phyloP scores from a whole-genome alignment of 164 flowering plant species.

The Dillenia turbinata region DNA sequence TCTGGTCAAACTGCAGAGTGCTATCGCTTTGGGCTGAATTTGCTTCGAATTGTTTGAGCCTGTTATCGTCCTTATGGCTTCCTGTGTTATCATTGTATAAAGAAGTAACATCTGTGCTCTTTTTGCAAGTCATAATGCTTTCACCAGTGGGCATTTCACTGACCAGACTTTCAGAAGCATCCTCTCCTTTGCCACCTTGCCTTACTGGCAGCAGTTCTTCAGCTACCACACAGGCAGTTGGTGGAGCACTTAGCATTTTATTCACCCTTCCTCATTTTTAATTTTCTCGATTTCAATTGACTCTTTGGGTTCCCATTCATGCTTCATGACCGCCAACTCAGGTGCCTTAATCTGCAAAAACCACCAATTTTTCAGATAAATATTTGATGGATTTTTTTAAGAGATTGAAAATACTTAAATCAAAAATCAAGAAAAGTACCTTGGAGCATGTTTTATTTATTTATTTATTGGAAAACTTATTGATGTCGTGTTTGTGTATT shows the following conservation, averaged over 20 bases:
- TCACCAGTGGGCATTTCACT: slow-evolving; percentile 11
- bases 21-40: background rate
- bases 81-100: slow-evolving; percentile 10
- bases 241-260: slow-evolving; percentile 5
- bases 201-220: slow-evolving; percentile 15
- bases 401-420: no score
- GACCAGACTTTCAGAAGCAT: slow-evolving; percentile 3
- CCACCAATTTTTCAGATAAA: background rate
- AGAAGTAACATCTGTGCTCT: slow-evolving; percentile 3
- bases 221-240: background rate
- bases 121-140: slow-evolving; percentile 4
- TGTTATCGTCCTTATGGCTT: slow-evolving; percentile 13
- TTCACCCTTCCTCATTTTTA: slow-evolving; percentile 7
- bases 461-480: no score
- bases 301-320: slow-evolving; percentile 6
- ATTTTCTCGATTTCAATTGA: slow-evolving; percentile 2
- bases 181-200: slow-evolving; percentile 7
- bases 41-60: slow-evolving; percentile 1
- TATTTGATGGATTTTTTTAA: background rate
- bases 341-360: slow-evolving; percentile 8
- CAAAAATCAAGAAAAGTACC: no score
- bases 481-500: no score
- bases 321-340: slow-evolving; percentile 8
- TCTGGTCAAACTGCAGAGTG: slow-evolving; percentile 7
- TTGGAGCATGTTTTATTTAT: no score